A percentile compares a stretch with the other conserved stretches of the same genome.
Evolutionary conservation across 2,329 filamentous ascomycete species (phyloP).

Genomic region (Aspergillus sp.): DNA sequence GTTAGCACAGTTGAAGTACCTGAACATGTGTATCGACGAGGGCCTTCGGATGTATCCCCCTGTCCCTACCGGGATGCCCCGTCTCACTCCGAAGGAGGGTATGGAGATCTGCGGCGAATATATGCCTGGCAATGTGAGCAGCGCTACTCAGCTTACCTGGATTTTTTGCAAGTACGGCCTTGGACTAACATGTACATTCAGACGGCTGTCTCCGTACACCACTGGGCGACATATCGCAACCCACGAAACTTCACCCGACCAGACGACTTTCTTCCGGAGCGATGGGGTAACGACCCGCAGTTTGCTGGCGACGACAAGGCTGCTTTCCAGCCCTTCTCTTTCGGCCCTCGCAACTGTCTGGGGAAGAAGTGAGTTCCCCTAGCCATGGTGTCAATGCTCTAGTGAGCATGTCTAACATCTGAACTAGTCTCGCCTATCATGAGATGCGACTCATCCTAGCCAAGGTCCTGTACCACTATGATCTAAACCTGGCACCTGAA

Average conservation of each 20-base stretch:
- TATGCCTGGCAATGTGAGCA: slow-evolving; percentile 35
- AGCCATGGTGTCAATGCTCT: not conserved
- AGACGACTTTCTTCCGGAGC: slow-evolving; percentile 30
- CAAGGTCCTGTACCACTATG: slow-evolving; percentile 28
- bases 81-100: slow-evolving; percentile 39
- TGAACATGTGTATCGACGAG: slow-evolving; percentile 51
- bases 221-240: slow-evolving; percentile 27
- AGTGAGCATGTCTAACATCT: not conserved
- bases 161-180: not conserved
- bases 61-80: slow-evolving; percentile 44
- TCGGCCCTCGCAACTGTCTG: slow-evolving; percentile 31
- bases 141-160: no score
- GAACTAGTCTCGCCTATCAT: slow-evolving; percentile 34
- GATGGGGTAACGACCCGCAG: slow-evolving; percentile 28
- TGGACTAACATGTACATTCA: not conserved
- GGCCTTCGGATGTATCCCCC: slow-evolving; percentile 51
- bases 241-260: slow-evolving; percentile 25
- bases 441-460: slow-evolving; percentile 32
- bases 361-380: slow-evolving; percentile 30
- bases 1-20: slow-evolving; percentile 34
- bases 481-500: slow-evolving; percentile 16
- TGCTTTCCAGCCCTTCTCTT: slow-evolving; percentile 28
- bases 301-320: slow-evolving; percentile 24
- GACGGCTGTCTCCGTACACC: slow-evolving; percentile 30
- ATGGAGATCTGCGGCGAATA: slow-evolving; percentile 38